Evolutionary conservation across 108 stramenopile species (phyloP), one percentile per base, ranked within the genome.

Genomic region (Chaetoceros tenuissimus): DNA sequence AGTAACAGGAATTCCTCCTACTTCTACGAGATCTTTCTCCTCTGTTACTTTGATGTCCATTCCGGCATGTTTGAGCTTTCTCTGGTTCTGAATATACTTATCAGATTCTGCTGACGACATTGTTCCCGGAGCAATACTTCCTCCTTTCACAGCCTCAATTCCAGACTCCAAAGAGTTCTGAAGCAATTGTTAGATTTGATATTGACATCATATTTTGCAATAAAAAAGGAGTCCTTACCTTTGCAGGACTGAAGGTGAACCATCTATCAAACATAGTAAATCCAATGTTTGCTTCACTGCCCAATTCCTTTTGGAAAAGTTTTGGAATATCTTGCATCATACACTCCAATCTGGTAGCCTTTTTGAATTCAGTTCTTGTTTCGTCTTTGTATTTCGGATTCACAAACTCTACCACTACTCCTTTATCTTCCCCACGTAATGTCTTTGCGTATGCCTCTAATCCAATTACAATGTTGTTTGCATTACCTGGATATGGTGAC

Each of bases 311-410:
- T 60, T 92, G 80, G 57, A 98, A 87, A 1, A 95, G 50, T 74
- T 96, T 96, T 0, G 98, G 98, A 71, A 95, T 95, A 66, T 99
- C 98, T 62, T 91, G 89, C 97, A 99, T 99, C 98, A 99, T 99
- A 78, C 97, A 98, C 85, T 99, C 97, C 64, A 99, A 75, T n/a
- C 98, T 68, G 19, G 98, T 96, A 0, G 98, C 97, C 68, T 99
- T 99, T 72, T 99, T 99, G 78, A 99, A 99, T 30, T 77, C 75
- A 1, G 91, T 92, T 58, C 94, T 75, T 1, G 80, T 67, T 18
- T 53, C 80, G 66, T 99, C 97, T 44, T 89, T 90, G 66, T 99
- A 99, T 70, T 99, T 99, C 26, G 98, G 97, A 71, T 99, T 99
- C 24, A 99, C 98, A 74, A 99, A 99, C 74, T 99, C 98, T 23